A percentile compares a stretch with the other conserved stretches of the same genome.
Evolutionary conservation across 768 basidiomycete genomes (phyloP).

Genomic region (Amanita exitialis): DNA sequence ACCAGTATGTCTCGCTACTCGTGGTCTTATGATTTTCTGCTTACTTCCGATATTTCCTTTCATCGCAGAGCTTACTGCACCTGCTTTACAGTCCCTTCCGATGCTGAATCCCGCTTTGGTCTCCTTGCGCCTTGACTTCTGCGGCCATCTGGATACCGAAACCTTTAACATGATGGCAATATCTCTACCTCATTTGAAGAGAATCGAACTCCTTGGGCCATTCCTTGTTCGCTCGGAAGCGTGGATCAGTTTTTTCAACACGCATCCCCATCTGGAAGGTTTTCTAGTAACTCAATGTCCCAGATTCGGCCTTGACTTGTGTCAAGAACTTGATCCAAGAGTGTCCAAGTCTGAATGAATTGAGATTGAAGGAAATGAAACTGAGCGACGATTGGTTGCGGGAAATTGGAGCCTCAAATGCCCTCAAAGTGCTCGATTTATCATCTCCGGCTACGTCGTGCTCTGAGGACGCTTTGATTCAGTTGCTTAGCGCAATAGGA

Average conservation of each 20-base stretch:
- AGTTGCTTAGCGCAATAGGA: conserved; percentile 47
- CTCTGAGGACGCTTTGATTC: conserved; percentile 44
- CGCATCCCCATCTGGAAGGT: conserved; percentile 50
- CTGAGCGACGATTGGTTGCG: conserved; percentile 57
- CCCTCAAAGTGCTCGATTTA: conserved; percentile 58
- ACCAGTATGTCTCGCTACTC: conserved; percentile 51
- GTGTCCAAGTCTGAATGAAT: conserved; percentile 42
- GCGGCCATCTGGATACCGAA: conserved; percentile 67
- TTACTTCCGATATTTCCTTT: neutral
- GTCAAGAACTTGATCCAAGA: conserved; percentile 48
- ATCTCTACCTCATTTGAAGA: conserved; percentile 54
- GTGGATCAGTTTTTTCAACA: conserved; percentile 69
- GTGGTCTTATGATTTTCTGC: conserved; percentile 15
- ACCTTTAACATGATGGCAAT: conserved; percentile 50
- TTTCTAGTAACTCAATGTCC: conserved; percentile 83
- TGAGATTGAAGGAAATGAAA: conserved; percentile 70
- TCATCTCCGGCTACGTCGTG: conserved; percentile 48
- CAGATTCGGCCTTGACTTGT: conserved; percentile 69
- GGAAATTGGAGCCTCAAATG: conserved; percentile 24
- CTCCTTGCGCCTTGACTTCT: conserved; percentile 71
- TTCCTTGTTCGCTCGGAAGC: conserved; percentile 67
- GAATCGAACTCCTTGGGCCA: conserved; percentile 78
- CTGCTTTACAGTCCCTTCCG: conserved; percentile 61
- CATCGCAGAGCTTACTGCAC: conserved; percentile 51
- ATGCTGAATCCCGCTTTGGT: conserved; percentile 80